phyloP scores from a whole-genome alignment of 2,329 filamentous ascomycete genomes.

The Fusarium poae region DNA sequence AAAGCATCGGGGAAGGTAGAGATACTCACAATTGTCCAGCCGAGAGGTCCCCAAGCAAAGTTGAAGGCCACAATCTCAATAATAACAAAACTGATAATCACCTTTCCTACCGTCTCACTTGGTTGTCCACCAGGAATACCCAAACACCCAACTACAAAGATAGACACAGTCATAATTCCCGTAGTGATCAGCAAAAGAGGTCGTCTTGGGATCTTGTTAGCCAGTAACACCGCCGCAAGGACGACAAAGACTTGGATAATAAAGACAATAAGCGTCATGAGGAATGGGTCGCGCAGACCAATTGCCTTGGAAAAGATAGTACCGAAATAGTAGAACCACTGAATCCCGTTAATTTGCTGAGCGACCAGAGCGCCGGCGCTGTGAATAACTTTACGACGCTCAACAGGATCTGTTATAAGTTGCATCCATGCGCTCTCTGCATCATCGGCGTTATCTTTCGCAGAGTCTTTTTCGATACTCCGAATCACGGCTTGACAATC shows the following conservation, averaged over 20 bases:
- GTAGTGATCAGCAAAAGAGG: slow-evolving; percentile 56
- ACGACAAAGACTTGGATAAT: slow-evolving; percentile 60
- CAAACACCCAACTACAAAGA: slow-evolving; percentile 58
- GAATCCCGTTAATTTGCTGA: slow-evolving; percentile 64
- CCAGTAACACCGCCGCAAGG: slow-evolving; percentile 54
- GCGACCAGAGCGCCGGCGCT: slow-evolving; percentile 59
- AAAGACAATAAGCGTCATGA: slow-evolving; percentile 58
- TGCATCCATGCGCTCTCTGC: slow-evolving; percentile 55
- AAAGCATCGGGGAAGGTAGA: no score
- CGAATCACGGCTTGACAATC: slow-evolving; percentile 55
- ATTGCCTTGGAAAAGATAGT: slow-evolving; percentile 59
- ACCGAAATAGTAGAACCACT: slow-evolving; percentile 61
- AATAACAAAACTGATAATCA: slow-evolving; percentile 58
- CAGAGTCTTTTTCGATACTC: slow-evolving; percentile 59
- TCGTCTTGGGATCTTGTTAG: slow-evolving; percentile 57
- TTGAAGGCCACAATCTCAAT: slow-evolving; percentile 61
- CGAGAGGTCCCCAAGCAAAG: slow-evolving; percentile 58
- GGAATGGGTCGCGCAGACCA: slow-evolving; percentile 57
- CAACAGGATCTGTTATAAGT: slow-evolving; percentile 59
- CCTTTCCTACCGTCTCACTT: slow-evolving; percentile 52
- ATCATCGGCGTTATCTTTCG: slow-evolving; percentile 52
- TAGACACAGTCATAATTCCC: slow-evolving; percentile 55
- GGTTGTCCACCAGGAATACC: slow-evolving; percentile 52
- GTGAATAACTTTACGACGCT: slow-evolving; percentile 61
- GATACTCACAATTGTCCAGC: slow-evolving; percentile 54